A percentile compares a stretch with the other conserved stretches of the same genome.
Conservation (phyloP, 176 grass and related monocot genomes). For the Rhynchospora breviuscula region DNA sequence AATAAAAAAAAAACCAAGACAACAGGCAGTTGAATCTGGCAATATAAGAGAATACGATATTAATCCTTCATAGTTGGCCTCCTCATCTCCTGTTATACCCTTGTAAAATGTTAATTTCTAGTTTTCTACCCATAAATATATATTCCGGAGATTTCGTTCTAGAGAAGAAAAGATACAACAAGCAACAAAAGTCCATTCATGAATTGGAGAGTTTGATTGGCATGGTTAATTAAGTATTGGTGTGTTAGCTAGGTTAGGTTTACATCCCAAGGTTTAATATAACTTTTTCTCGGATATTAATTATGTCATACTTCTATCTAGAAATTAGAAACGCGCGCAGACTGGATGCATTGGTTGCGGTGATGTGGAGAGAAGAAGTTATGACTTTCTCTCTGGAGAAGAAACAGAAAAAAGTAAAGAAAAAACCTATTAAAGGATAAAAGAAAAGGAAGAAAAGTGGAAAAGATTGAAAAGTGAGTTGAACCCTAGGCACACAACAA, state of each 20-base stretch:
- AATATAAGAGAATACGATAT: too few relatives aligned
- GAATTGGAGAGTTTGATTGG: background rate
- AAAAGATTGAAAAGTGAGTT: background rate
- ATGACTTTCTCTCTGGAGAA: background rate
- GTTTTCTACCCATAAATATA: too few relatives aligned
- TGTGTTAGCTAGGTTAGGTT: slow-evolving; percentile 11
- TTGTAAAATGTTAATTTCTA: too few relatives aligned
- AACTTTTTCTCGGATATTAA: background rate
- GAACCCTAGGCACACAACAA: slow-evolving; percentile 20
- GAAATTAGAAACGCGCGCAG: background rate
- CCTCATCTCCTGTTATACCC: too few relatives aligned
- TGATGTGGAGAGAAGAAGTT: background rate
- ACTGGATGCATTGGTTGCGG: background rate
- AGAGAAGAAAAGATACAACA: background rate
- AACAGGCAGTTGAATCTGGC: too few relatives aligned
- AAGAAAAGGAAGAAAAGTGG: background rate
- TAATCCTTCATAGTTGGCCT: too few relatives aligned
- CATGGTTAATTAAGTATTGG: background rate
- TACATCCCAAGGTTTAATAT: slow-evolving; percentile 1
- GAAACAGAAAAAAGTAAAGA: background rate
- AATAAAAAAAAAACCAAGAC: too few relatives aligned
- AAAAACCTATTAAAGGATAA: background rate
- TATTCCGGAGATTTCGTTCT: background rate
- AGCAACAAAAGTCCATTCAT: background rate
- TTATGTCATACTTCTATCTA: slow-evolving; percentile 12